A percentile compares a stretch with the other conserved stretches of the same genome.
Conservation (phyloP, 352 stramenopile species). For the Phytophthora niederhauseri region DNA sequence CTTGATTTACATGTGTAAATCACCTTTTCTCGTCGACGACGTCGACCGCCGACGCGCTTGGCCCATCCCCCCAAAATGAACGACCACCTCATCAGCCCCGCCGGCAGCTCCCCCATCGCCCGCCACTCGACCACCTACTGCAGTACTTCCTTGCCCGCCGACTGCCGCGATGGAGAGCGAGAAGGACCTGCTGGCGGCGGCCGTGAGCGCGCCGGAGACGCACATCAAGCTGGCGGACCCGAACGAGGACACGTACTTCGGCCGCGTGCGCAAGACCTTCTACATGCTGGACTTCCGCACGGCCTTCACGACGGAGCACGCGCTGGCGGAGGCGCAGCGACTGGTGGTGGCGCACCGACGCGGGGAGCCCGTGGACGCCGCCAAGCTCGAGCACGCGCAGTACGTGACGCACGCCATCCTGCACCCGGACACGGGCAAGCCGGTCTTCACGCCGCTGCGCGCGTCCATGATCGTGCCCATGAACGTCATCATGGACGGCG, state of each 20-base stretch:
- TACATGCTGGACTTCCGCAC: slow-evolving; percentile 84
- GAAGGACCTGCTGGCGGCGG: slow-evolving; percentile 27
- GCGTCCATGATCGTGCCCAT: slow-evolving; percentile 90
- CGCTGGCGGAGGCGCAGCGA: slow-evolving; percentile 51
- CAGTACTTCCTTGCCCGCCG: no score
- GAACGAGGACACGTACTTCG: slow-evolving; percentile 77
- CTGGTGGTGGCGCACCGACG: slow-evolving; percentile 48
- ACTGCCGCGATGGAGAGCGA: slow-evolving; percentile 19
- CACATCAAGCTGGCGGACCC: slow-evolving; percentile 75
- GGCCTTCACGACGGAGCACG: slow-evolving; percentile 63
- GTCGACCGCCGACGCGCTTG: neutral
- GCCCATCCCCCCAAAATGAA: neutral
- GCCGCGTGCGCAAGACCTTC: slow-evolving; percentile 82
- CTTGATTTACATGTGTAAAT: no score
- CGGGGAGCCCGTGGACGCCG: slow-evolving; percentile 45
- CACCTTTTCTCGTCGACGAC: no score
- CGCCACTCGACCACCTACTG: slow-evolving; percentile 1
- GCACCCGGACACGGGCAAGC: slow-evolving; percentile 72
- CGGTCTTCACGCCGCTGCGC: slow-evolving; percentile 72
- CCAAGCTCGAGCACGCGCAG: slow-evolving; percentile 52
- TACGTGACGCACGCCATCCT: slow-evolving; percentile 78
- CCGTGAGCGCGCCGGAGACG: slow-evolving; percentile 25
- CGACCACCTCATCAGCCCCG: neutral
- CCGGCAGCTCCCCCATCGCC: neutral
- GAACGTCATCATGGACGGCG: slow-evolving; percentile 84